A percentile compares a stretch with the other conserved stretches of the same genome.
Conservation (phyloP, 2,329 filamentous ascomycete genomes). For the Colletotrichum echinochloae region DNA sequence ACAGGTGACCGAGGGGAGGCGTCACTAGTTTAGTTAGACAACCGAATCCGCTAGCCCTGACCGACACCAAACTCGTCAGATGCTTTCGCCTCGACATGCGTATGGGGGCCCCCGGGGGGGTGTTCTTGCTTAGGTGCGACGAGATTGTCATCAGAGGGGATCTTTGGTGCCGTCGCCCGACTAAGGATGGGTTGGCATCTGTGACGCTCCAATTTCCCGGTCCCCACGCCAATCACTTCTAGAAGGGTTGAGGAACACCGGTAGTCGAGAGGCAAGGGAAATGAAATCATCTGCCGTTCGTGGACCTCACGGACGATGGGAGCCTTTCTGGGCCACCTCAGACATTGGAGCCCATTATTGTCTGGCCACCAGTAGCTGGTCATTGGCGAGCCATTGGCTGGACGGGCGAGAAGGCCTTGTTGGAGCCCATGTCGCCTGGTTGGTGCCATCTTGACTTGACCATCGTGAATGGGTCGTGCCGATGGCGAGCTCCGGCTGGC, state of each 20-base stretch:
- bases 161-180: too few species aligned
- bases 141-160: too few species aligned
- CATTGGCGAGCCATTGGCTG: conserved; percentile 15
- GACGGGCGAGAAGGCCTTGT: conserved; percentile 35
- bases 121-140: conserved; percentile 23
- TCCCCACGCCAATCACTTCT: conserved; percentile 41
- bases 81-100: conserved; percentile 17
- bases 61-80: conserved; percentile 1
- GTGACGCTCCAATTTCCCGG: conserved; percentile 39
- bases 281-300: conserved; percentile 41
- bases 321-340: conserved; percentile 24
- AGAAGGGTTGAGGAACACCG: conserved; percentile 40
- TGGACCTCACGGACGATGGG: conserved; percentile 26
- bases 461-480: conserved; percentile 36
- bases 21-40: conserved; percentile 14
- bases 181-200: conserved; percentile 21
- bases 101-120: neutral
- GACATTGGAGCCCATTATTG: conserved; percentile 32
- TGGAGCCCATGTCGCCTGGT: conserved; percentile 22
- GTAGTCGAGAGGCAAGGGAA: conserved; percentile 40
- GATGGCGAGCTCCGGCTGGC: conserved; percentile 36
- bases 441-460: conserved; percentile 19
- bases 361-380: conserved; percentile 35
- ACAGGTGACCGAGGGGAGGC: conserved; percentile 27
- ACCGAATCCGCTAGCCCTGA: conserved; percentile 23